Percentiles rank a stretch among this genome's conserved stretches.
phyloP scores from a whole-genome alignment of 306 rosid genomes.

The Neltuma alba region DNA sequence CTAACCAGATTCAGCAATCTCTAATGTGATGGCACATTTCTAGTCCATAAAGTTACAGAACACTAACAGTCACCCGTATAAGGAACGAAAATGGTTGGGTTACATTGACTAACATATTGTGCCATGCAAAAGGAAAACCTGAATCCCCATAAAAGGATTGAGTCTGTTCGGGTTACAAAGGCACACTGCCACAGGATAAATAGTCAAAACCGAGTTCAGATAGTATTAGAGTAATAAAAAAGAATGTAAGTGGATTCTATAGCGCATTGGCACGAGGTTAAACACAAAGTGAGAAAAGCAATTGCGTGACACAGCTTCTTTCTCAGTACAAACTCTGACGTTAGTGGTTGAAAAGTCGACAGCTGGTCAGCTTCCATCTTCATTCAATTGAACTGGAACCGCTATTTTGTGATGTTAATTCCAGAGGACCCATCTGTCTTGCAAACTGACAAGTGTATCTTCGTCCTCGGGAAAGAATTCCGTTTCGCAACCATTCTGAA shows the following conservation, averaged over 20 bases:
- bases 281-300: conserved; percentile 27
- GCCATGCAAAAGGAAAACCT: conserved; percentile 10
- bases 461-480: conserved; percentile 51
- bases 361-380: conserved; percentile 32
- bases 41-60: neutral
- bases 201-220: conserved; percentile 26
- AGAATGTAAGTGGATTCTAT: conserved; percentile 41
- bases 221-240: conserved; percentile 29
- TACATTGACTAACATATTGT: conserved; percentile 8
- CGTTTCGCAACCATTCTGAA: conserved; percentile 39
- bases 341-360: conserved; percentile 25
- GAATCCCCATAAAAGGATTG: neutral
- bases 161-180: conserved; percentile 16
- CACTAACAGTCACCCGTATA: neutral
- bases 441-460: conserved; percentile 40
- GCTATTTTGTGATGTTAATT: conserved; percentile 38
- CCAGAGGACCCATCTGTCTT: conserved; percentile 41
- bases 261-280: conserved; percentile 23
- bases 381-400: conserved; percentile 23
- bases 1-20: neutral
- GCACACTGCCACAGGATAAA: conserved; percentile 6
- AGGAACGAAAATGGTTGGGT: neutral
- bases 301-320: conserved; percentile 37
- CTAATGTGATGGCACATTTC: neutral
- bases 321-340: conserved; percentile 22